These are phyloP conservation scores for Diplogelasinospora grovesii DNA, from an alignment of 495 filamentous ascomycete genomes.

Conservation along the genomic window DNA sequence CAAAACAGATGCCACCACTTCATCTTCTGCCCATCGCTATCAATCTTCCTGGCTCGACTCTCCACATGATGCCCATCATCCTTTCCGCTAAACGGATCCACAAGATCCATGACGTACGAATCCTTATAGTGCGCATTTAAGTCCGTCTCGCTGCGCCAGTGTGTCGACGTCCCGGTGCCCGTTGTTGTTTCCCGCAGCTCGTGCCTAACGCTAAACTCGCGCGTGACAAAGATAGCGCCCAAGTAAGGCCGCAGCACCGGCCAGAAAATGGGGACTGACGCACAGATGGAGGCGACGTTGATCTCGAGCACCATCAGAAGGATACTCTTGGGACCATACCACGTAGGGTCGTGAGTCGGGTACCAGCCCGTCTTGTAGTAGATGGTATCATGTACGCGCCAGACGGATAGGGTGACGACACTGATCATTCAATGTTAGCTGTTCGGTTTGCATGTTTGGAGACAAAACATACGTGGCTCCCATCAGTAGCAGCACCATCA, in stretches of 20 bases:
- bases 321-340: conserved; percentile 26
- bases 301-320: conserved; percentile 26
- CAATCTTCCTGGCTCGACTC: no score
- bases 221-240: conserved; percentile 27
- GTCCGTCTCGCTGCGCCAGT: no score
- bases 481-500: conserved; percentile 16
- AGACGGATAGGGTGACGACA: conserved; percentile 23
- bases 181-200: conserved; percentile 12
- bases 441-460: no score
- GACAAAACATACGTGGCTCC: conserved; percentile 12
- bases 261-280: conserved; percentile 31
- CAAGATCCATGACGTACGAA: no score
- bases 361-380: conserved; percentile 22
- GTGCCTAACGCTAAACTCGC: conserved; percentile 24
- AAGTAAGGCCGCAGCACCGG: conserved; percentile 20
- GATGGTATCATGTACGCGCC: conserved; percentile 25
- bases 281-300: conserved; percentile 26
- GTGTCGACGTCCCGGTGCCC: no score
- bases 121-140: no score
- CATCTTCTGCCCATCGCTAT: no score
- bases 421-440: conserved; percentile 16
- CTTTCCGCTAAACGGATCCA: no score
- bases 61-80: no score
- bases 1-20: no score
- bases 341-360: conserved; percentile 28